A percentile compares a stretch with the other conserved stretches of the same genome.
These are phyloP conservation scores for Cucurbita argyrosperma DNA, from an alignment of 306 rosid genomes.

Conservation along the genomic window DNA sequence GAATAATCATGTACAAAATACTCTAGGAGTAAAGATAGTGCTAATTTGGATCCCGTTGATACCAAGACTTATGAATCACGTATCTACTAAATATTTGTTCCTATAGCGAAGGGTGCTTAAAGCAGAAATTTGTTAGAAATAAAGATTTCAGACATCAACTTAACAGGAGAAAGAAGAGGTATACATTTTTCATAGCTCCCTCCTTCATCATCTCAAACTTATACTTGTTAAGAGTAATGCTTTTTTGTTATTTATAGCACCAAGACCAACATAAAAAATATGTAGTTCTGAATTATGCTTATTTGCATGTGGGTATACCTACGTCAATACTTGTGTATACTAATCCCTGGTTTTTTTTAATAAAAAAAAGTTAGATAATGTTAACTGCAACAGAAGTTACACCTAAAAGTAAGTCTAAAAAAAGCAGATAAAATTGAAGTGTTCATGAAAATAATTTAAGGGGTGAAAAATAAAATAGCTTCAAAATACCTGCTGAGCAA, in stretches of 20 bases:
- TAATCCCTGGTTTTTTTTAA: neutral
- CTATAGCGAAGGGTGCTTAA: neutral
- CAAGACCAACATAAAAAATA: neutral
- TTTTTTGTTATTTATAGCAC: neutral
- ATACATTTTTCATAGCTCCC: neutral
- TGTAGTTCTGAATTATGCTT: neutral
- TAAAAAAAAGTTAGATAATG: neutral
- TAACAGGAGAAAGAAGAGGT: neutral
- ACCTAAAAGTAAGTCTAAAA: neutral
- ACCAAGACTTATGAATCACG: neutral
- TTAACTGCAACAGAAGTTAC: neutral
- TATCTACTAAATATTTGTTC: neutral
- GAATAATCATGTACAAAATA: neutral
- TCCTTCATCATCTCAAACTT: neutral
- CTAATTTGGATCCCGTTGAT: neutral
- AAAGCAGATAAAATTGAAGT: neutral
- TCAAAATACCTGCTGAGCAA: conserved; percentile 72
- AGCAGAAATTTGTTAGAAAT: neutral
- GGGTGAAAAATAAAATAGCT: conserved; percentile 3
- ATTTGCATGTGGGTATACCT: neutral
- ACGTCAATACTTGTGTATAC: neutral
- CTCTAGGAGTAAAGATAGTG: neutral
- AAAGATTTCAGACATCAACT: neutral
- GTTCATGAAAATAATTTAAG: neutral
- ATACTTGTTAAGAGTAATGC: neutral